These are phyloP conservation scores for Aspergillus funiculosus DNA, from an alignment of 495 filamentous ascomycete genomes.

Conservation along the genomic window DNA sequence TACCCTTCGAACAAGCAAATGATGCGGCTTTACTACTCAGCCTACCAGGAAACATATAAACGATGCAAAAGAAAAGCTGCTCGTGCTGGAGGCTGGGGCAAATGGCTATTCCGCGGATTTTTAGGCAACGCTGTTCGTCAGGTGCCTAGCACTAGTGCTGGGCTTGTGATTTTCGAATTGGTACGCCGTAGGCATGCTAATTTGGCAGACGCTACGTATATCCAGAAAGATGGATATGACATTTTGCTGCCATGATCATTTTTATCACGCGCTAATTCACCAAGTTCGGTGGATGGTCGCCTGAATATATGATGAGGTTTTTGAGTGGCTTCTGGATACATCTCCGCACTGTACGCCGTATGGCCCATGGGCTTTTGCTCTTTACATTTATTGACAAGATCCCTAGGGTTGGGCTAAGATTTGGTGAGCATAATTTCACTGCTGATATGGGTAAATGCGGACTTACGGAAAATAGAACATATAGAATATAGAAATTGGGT, in stretches of 20 bases:
- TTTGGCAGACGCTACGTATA: constrained; percentile 58
- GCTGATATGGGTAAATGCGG: too few species aligned
- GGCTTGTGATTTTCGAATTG: constrained; percentile 83
- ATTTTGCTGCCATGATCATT: constrained; percentile 44
- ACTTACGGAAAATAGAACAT: too few species aligned
- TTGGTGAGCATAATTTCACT: too few species aligned
- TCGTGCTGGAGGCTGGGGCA: constrained; percentile 56
- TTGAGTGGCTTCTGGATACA: too few species aligned
- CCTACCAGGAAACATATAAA: constrained; percentile 70
- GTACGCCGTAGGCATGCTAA: constrained; percentile 73
- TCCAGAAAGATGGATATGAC: constrained; percentile 65
- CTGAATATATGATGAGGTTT: too few species aligned
- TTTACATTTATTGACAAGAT: too few species aligned
- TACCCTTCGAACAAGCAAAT: constrained; percentile 43
- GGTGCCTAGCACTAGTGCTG: constrained; percentile 84
- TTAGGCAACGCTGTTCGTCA: constrained; percentile 68
- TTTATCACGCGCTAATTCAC: neutral
- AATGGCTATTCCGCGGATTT: constrained; percentile 76
- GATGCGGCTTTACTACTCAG: constrained; percentile 61
- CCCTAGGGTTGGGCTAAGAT: too few species aligned
- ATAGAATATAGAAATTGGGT: too few species aligned
- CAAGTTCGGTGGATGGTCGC: neutral
- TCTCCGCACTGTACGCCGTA: too few species aligned
- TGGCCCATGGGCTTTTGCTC: too few species aligned
- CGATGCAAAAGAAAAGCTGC: constrained; percentile 60